Conservation (phyloP, 805 yeast genomes). For the Lachancea sp. region DNA sequence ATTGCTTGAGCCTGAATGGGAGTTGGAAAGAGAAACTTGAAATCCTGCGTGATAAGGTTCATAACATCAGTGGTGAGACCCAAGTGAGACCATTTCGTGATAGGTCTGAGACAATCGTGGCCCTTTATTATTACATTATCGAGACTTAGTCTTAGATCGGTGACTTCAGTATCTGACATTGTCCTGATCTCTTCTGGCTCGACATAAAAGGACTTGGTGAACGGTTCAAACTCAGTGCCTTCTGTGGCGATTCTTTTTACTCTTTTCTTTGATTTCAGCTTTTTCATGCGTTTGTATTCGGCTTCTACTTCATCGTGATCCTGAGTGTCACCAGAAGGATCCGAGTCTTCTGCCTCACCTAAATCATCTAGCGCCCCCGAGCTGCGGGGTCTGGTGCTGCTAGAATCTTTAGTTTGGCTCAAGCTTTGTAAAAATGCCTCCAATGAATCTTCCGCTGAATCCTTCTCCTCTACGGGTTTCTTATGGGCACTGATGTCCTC, state of each 20-base stretch:
- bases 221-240: constrained; percentile 40
- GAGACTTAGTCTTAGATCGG: constrained; percentile 42
- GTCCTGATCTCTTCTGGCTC: constrained; percentile 49
- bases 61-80: constrained; percentile 62
- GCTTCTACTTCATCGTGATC: constrained; percentile 35
- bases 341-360: constrained; percentile 26
- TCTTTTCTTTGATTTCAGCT: constrained; percentile 36
- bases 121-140: constrained; percentile 71
- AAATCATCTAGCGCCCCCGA: constrained; percentile 9
- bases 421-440: constrained; percentile 40
- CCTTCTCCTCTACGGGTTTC: neutral
- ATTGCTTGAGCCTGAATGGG: constrained; percentile 87
- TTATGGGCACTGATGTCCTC: neutral
- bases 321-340: constrained; percentile 25
- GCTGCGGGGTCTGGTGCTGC: constrained; percentile 15
- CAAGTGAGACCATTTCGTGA: constrained; percentile 70
- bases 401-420: constrained; percentile 9
- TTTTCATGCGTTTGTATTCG: constrained; percentile 33
- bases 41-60: constrained; percentile 43
- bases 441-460: constrained; percentile 38
- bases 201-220: constrained; percentile 55
- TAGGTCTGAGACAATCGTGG: constrained; percentile 51
- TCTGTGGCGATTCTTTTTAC: constrained; percentile 26
- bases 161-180: constrained; percentile 50
- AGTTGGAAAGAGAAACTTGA: constrained; percentile 61